Conservation (phyloP, 768 basidiomycete species). For the Leucocoprinus birnbaumii region DNA sequence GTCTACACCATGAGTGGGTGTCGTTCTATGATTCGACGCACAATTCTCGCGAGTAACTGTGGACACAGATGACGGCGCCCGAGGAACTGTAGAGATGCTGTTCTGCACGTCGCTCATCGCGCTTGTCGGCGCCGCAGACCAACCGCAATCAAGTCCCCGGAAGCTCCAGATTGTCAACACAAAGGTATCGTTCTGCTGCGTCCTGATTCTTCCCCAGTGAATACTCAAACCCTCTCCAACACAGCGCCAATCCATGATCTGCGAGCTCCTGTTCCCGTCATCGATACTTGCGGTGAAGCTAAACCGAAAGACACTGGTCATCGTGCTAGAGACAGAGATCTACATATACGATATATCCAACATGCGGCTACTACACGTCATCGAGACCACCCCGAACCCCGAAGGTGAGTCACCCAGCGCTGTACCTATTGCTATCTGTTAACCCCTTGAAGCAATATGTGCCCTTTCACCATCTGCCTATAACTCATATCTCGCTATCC, state of each 20-base stretch:
- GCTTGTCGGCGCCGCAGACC: constrained; percentile 93
- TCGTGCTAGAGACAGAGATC: constrained; percentile 95
- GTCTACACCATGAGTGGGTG: constrained; percentile 91
- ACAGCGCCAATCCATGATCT: constrained; percentile 96
- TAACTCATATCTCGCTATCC: constrained; percentile 96
- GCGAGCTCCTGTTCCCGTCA: constrained; percentile 96
- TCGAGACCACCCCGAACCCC: constrained; percentile 95
- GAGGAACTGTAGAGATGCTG: constrained; percentile 98
- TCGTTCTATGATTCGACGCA: background rate
- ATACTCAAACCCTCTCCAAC: background rate
- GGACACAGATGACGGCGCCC: constrained; percentile 79
- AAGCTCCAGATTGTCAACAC: constrained; percentile 98
- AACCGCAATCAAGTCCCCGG: constrained; percentile 85
- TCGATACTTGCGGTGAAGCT: constrained; percentile 95
- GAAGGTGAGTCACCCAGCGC: constrained; percentile 58
- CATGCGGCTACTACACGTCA: constrained; percentile 95
- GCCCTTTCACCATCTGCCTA: constrained; percentile 91
- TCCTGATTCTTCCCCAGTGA: background rate
- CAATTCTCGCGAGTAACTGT: background rate
- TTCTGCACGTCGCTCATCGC: constrained; percentile 99
- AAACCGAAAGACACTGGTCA: constrained; percentile 94
- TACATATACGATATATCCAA: constrained; percentile 99
- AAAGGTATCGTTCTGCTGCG: constrained; percentile 57
- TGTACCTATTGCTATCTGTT: background rate
- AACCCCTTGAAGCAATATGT: constrained; percentile 8